These are phyloP conservation scores for Alternaria infectoria DNA, from an alignment of 2,329 filamentous ascomycete species.

Conservation along the genomic window DNA sequence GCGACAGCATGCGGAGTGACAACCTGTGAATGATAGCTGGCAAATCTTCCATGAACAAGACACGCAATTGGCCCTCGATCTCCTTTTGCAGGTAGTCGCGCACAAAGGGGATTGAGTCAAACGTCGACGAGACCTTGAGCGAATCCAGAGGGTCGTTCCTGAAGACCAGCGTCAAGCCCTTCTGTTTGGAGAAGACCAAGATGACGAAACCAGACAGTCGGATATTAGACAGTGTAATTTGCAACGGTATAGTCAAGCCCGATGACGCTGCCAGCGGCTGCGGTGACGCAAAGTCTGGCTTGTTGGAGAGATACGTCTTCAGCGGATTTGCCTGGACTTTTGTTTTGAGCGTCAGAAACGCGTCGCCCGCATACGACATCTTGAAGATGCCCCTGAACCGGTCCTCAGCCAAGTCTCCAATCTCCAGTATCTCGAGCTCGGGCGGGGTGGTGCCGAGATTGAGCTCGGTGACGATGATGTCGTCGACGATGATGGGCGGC, in stretches of 20 bases:
- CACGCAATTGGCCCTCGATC: constrained; percentile 90
- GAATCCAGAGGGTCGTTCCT: constrained; percentile 98
- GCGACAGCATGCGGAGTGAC: constrained; percentile 86
- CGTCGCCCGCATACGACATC: constrained; percentile 97
- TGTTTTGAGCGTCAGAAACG: constrained; percentile 92
- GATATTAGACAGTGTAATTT: constrained; percentile 95
- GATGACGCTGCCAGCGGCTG: constrained; percentile 89
- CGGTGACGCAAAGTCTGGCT: constrained; percentile 90
- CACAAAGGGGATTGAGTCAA: constrained; percentile 98
- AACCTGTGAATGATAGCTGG: constrained; percentile 95
- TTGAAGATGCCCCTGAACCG: constrained; percentile 98
- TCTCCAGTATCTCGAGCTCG: constrained; percentile 95
- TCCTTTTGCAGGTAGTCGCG: constrained; percentile 95
- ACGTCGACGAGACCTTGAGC: constrained; percentile 97
- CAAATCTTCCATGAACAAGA: constrained; percentile 96
- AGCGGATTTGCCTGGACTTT: constrained; percentile 96
- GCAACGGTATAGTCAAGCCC: constrained; percentile 93
- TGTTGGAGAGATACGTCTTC: constrained; percentile 92
- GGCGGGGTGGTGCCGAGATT: constrained; percentile 95
- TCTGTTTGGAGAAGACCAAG: constrained; percentile 95
- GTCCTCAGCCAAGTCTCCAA: constrained; percentile 96
- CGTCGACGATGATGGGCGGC: constrained; percentile 98
- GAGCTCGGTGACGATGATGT: constrained; percentile 97
- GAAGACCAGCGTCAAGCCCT: constrained; percentile 95
- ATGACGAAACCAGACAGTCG: constrained; percentile 97